These are phyloP conservation scores for Arthrobotrys sinensis DNA, from an alignment of 2,329 filamentous ascomycete species.

Conservation along the genomic window DNA sequence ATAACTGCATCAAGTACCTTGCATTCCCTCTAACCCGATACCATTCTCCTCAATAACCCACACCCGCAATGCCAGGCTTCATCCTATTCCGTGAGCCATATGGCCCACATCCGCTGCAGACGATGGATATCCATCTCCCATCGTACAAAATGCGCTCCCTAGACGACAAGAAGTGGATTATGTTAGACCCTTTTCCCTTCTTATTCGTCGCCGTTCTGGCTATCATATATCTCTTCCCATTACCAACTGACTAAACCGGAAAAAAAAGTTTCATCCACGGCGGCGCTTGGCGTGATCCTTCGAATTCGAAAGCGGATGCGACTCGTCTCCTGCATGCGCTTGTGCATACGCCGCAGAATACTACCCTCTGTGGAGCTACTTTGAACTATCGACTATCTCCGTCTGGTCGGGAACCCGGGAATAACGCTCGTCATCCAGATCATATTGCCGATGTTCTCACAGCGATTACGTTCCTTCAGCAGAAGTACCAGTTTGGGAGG, in stretches of 20 bases:
- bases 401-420: slow-evolving; percentile 64
- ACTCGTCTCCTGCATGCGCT: slow-evolving; percentile 67
- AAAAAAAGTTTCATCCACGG: slow-evolving; percentile 73
- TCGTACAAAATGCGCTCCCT: slow-evolving; percentile 57
- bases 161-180: slow-evolving; percentile 60
- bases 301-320: slow-evolving; percentile 70
- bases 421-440: slow-evolving; percentile 73
- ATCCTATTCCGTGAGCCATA: slow-evolving; percentile 61
- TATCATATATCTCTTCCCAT: slow-evolving; percentile 16
- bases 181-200: slow-evolving; percentile 45
- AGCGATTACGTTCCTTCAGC: slow-evolving; percentile 72
- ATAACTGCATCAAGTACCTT: slow-evolving; percentile 60
- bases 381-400: slow-evolving; percentile 76
- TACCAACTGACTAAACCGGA: slow-evolving; percentile 43
- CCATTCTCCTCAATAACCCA: slow-evolving; percentile 3
- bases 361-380: slow-evolving; percentile 74
- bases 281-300: slow-evolving; percentile 76
- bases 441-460: slow-evolving; percentile 74
- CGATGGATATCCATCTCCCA: slow-evolving; percentile 59
- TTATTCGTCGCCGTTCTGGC: background rate
- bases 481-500: slow-evolving; percentile 68
- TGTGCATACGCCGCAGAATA: slow-evolving; percentile 58
- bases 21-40: slow-evolving; percentile 35
- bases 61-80: slow-evolving; percentile 60
- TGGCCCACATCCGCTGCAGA: slow-evolving; percentile 59